Percentiles rank a stretch among this genome's conserved stretches.
phyloP scores from a whole-genome alignment of 257 asterid genomes.

The Galeopsis tetrahit region DNA sequence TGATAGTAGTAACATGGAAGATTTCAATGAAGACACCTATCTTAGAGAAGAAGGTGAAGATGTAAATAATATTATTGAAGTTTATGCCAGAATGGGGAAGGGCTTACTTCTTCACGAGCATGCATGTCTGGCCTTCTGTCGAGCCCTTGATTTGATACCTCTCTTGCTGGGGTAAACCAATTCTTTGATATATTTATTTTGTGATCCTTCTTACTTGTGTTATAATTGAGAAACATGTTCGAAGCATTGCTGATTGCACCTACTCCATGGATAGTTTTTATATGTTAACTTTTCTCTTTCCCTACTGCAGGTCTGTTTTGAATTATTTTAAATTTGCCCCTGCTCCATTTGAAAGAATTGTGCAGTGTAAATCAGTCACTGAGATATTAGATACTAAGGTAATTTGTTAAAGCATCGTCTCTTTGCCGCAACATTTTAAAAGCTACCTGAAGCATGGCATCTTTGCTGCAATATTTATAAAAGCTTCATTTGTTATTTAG shows the following conservation, averaged over 20 bases:
- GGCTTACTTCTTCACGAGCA: conserved; percentile 83
- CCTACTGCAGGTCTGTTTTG: conserved; percentile 63
- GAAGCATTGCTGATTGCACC: conserved; percentile 7
- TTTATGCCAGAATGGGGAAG: conserved; percentile 59
- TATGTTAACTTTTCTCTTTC: background rate
- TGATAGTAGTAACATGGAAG: conserved; percentile 39
- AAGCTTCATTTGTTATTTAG: conserved; percentile 38
- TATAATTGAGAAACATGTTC: background rate
- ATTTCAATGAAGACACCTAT: conserved; percentile 53
- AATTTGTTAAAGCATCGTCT: conserved; percentile 17
- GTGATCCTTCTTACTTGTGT: background rate
- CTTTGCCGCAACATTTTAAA: too few relatives aligned
- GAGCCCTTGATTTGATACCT: conserved; percentile 81
- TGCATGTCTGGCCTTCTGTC: conserved; percentile 79
- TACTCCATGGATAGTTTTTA: background rate
- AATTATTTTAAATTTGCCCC: conserved; percentile 78
- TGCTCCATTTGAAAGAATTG: conserved; percentile 85
- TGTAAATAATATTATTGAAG: conserved; percentile 47
- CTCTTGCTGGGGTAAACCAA: conserved; percentile 58
- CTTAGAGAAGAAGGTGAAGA: conserved; percentile 46
- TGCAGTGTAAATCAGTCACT: conserved; percentile 41
- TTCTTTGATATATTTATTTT: conserved; percentile 11
- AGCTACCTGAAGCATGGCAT: background rate
- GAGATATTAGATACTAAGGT: conserved; percentile 50
- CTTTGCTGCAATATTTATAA: conserved; percentile 24